These are phyloP conservation scores for Arthrinium puccinioides DNA, from an alignment of 2,329 filamentous ascomycete genomes.

Conservation along the genomic window DNA sequence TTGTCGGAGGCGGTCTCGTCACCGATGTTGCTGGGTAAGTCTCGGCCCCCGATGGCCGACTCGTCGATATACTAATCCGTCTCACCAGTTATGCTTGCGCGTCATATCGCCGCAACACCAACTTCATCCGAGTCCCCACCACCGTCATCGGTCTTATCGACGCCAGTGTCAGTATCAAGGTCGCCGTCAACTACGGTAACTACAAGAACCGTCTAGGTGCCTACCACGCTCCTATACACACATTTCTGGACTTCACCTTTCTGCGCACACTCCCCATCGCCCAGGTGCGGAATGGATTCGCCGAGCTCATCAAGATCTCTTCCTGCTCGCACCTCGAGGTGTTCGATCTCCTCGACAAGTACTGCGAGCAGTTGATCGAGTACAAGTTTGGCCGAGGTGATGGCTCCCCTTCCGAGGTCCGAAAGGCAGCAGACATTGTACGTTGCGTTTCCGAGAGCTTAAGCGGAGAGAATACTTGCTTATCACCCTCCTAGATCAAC, in stretches of 20 bases:
- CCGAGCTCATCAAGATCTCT: constrained; percentile 70
- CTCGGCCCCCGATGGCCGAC: constrained; percentile 12
- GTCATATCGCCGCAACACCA: constrained; percentile 64
- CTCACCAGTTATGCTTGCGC: constrained; percentile 57
- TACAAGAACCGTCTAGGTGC: constrained; percentile 70
- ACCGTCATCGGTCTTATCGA: constrained; percentile 71
- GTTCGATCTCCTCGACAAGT: constrained; percentile 60
- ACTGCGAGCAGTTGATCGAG: constrained; percentile 60
- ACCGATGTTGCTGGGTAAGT: constrained; percentile 67
- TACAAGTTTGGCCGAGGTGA: constrained; percentile 58
- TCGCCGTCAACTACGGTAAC: constrained; percentile 70
- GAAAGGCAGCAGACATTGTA: constrained; percentile 47
- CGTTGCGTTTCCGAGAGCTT: neutral
- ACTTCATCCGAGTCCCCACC: constrained; percentile 67
- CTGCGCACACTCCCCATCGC: constrained; percentile 59
- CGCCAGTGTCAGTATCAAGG: constrained; percentile 69
- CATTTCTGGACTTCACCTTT: constrained; percentile 68
- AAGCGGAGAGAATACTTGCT: neutral
- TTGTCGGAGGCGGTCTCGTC: constrained; percentile 63
- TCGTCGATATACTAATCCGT: constrained; percentile 13
- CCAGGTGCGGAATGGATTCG: constrained; percentile 67
- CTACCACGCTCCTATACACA: constrained; percentile 65
- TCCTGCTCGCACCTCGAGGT: constrained; percentile 60
- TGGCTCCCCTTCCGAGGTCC: constrained; percentile 46
- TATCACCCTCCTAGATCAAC: constrained; percentile 45